These are phyloP conservation scores for Hirschioporus abietinus DNA, from an alignment of 768 basidiomycete genomes.

Conservation along the genomic window DNA sequence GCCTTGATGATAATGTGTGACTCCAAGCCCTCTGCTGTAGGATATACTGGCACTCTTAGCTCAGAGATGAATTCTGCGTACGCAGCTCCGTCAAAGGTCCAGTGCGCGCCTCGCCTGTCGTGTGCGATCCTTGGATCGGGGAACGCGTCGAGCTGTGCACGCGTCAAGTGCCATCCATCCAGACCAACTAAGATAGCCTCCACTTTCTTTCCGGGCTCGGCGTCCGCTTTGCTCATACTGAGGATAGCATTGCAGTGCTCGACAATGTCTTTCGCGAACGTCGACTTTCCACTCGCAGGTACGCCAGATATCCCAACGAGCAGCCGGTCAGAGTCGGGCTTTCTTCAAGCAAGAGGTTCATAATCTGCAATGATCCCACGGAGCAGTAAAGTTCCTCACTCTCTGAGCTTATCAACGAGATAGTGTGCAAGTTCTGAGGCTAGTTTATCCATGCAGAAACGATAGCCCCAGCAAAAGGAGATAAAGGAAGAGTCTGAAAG, in stretches of 20 bases:
- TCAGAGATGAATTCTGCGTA: slow-evolving; percentile 64
- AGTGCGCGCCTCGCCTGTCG: slow-evolving; percentile 78
- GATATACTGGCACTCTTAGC: slow-evolving; percentile 37
- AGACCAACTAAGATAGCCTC: slow-evolving; percentile 67
- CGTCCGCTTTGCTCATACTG: slow-evolving; percentile 9
- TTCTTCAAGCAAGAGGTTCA: slow-evolving; percentile 18
- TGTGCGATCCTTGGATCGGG: slow-evolving; percentile 74
- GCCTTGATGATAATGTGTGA: slow-evolving; percentile 41
- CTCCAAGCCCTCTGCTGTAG: slow-evolving; percentile 9
- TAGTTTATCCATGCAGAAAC: slow-evolving; percentile 32
- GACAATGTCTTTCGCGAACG: slow-evolving; percentile 58
- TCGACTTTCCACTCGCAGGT: slow-evolving; percentile 87
- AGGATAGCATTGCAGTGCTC: slow-evolving; percentile 45
- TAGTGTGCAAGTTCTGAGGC: slow-evolving; percentile 34
- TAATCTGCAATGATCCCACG: slow-evolving; percentile 27
- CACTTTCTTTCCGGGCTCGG: slow-evolving; percentile 9
- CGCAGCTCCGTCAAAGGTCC: slow-evolving; percentile 80
- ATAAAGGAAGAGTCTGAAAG: too few relatives aligned
- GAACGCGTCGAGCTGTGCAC: slow-evolving; percentile 70
- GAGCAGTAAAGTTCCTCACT: slow-evolving; percentile 24
- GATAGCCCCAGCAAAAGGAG: too few relatives aligned
- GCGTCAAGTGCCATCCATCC: slow-evolving; percentile 90
- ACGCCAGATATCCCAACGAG: slow-evolving; percentile 71
- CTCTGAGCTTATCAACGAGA: slow-evolving; percentile 27
- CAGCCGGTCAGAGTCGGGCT: slow-evolving; percentile 28